Conservation (phyloP, 176 grass and related monocot genomes). For the Phragmites australis region DNA sequence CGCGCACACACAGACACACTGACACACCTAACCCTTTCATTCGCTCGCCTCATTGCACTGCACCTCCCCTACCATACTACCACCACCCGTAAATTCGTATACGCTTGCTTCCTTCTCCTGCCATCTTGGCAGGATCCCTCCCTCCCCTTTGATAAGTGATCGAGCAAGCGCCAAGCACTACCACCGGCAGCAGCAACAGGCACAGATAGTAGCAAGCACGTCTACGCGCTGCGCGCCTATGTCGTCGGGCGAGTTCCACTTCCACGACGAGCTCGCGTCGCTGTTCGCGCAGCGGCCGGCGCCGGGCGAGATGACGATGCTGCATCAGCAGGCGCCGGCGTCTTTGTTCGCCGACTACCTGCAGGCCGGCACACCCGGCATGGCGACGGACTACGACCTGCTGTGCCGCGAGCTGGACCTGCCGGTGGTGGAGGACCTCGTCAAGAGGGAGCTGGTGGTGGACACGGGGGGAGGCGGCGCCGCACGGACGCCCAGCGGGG, state of each 20-base stretch:
- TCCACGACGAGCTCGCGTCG: slow-evolving; percentile 70
- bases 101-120: slow-evolving; percentile 29
- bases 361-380: not conserved
- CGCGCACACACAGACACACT: not conserved
- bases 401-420: slow-evolving; percentile 49
- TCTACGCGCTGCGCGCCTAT: slow-evolving; percentile 6
- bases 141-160: slow-evolving; percentile 34
- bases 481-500: slow-evolving; percentile 34
- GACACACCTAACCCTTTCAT: not conserved
- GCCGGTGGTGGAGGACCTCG: slow-evolving; percentile 36
- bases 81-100: slow-evolving; percentile 6
- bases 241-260: slow-evolving; percentile 53
- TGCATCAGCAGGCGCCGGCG: not conserved
- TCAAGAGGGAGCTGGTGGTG: slow-evolving; percentile 41
- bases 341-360: slow-evolving; percentile 36
- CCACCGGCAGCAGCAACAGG: not conserved
- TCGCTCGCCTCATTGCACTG: slow-evolving; percentile 18
- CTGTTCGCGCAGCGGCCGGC: slow-evolving; percentile 57
- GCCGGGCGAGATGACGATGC: not conserved
- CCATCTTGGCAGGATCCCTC: slow-evolving; percentile 29
- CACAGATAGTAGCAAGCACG: not conserved
- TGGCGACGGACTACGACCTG: slow-evolving; percentile 49
- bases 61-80: slow-evolving; percentile 8
- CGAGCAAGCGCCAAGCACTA: slow-evolving; percentile 7
- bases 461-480: slow-evolving; percentile 24